Base-by-base conservation (phyloP, 2,329 filamentous ascomycete genomes). In the Fusarium fujikuroi region DNA sequence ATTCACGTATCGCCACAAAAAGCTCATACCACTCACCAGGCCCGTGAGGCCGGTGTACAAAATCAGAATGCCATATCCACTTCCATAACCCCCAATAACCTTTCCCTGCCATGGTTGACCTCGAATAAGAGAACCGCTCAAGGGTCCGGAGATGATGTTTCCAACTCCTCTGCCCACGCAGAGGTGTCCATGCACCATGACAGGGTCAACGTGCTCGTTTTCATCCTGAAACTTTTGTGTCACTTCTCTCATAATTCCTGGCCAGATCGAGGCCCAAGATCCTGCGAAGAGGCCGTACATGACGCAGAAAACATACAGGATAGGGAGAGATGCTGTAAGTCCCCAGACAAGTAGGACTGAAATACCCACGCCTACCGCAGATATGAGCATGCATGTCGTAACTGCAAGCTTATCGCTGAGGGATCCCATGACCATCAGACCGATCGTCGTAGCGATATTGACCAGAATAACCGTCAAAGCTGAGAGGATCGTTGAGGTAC, bases 221-320 rank as follows among this genome's bases (percentile, higher is more conserved):
- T 67, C 56, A 7, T 62, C 32, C 23, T 63, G 66, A 8, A 58
- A 72, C 9, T 60, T 73, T 25, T 62, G 61, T 4, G 66, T 66
- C 9, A 86, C 76, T 28, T 85, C 80, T 50, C 74, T 80, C 82
- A 85, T 85, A 71, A 87, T 83, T 0, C 87, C 87, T 9, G 85
- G 85, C 89, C 89, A 92, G 0, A 88, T 87, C 1, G 87, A 86
- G 23, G 86, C 87, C 76, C 88, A 92, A 0, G 87, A 86, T 5
- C 89, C 87, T 0, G 89, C 89, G 57, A 91, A 92, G 68, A 91
- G 85, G 2, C 90, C 90, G 74, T 89, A 92, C n/a, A 86, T 82
- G 23, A 90, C 78, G n/a, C 88, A 87, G 76, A 91, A 92, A 19
- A 87, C 74, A 16, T 88, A 86, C n/a, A 92, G 80, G 7, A 88